phyloP scores from a whole-genome alignment of 768 basidiomycete genomes.

The Lyophyllum shimeji region DNA sequence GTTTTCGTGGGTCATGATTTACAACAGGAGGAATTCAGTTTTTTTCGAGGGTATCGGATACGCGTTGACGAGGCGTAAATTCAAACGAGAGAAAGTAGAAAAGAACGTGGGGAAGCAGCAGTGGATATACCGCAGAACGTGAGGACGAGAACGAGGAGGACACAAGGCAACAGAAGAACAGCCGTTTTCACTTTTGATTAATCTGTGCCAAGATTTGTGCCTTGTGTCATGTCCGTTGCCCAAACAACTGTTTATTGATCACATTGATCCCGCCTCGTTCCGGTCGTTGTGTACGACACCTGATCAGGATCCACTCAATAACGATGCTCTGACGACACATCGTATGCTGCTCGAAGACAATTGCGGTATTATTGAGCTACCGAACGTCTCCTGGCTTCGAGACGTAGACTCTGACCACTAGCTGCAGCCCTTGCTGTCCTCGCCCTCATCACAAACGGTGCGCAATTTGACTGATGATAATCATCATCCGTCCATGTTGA shows the following conservation, averaged over 20 bases:
- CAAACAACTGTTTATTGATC: background rate
- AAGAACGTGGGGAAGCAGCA: constrained; percentile 12
- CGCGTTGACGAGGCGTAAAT: constrained; percentile 8
- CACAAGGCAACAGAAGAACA: background rate
- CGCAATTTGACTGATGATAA: background rate
- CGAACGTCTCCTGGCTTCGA: background rate
- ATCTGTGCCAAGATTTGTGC: background rate
- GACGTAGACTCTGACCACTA: background rate
- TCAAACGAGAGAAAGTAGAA: constrained; percentile 9
- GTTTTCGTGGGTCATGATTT: constrained; percentile 12
- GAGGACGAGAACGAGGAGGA: background rate
- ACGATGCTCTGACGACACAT: too few relatives aligned
- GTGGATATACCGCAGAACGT: background rate
- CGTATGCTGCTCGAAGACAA: too few relatives aligned
- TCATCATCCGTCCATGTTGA: background rate
- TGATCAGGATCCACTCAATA: background rate
- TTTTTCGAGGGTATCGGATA: constrained; percentile 1
- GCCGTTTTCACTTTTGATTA: constrained; percentile 4
- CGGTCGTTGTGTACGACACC: background rate
- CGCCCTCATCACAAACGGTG: background rate
- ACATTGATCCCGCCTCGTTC: background rate
- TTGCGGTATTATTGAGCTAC: too few relatives aligned
- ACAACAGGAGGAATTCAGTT: background rate
- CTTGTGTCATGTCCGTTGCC: background rate
- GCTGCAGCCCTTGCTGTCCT: too few relatives aligned